Evolutionary conservation across 257 asterid species (phyloP).

Genomic region (Verbascum thapsus): DNA sequence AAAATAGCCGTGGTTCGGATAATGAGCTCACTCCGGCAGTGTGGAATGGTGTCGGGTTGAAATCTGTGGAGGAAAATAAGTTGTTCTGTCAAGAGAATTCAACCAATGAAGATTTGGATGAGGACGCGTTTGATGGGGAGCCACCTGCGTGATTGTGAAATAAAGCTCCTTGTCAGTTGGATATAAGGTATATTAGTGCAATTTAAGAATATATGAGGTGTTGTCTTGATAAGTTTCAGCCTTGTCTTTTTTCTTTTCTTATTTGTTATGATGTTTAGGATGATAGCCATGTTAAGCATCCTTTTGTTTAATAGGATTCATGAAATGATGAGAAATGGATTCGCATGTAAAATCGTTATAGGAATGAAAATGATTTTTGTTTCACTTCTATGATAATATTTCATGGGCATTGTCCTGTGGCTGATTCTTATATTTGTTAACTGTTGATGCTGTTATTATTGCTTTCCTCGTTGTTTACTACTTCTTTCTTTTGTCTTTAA

Average conservation of each 20-base stretch:
- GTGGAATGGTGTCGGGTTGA: slow-evolving; percentile 51
- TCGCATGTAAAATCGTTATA: slow-evolving; percentile 14
- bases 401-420: no score
- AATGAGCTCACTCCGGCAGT: slow-evolving; percentile 37
- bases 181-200: slow-evolving; percentile 35
- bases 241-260: no score
- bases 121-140: slow-evolving; percentile 61
- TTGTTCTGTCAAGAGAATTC: no score
- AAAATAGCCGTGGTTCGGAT: no score
- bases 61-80: no score
- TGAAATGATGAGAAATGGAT: slow-evolving; percentile 19
- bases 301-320: slow-evolving; percentile 21
- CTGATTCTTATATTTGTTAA: neutral
- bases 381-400: slow-evolving; percentile 20
- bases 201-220: slow-evolving; percentile 20
- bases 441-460: neutral
- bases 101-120: slow-evolving; percentile 69
- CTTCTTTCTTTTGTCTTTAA: neutral
- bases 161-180: slow-evolving; percentile 22
- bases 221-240: slow-evolving; percentile 25
- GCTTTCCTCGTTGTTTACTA: neutral
- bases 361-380: slow-evolving; percentile 7
- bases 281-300: slow-evolving; percentile 10
- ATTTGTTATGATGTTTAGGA: slow-evolving; percentile 23
- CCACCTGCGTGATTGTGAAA: slow-evolving; percentile 52